A percentile compares a stretch with the other conserved stretches of the same genome.
Conservation (phyloP, 345 rosid species). For the Theobroma cacao region DNA sequence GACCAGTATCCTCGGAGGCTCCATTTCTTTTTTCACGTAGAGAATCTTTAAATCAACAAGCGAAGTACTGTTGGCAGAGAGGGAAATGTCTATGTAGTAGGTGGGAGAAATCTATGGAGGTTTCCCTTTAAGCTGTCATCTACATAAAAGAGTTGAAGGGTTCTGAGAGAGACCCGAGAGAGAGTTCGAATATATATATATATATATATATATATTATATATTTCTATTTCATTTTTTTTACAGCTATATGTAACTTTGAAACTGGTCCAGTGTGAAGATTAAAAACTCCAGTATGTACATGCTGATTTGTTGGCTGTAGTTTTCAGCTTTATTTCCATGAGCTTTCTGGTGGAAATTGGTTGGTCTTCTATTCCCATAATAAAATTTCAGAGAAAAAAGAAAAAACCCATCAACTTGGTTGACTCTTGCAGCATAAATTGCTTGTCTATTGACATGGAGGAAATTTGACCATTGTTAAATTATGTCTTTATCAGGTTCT, state of each 20-base stretch:
- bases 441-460: not conserved
- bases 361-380: not conserved
- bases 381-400: not conserved
- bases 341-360: not conserved
- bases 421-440: not conserved
- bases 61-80: not conserved
- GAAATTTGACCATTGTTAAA: not conserved
- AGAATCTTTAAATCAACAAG: not conserved
- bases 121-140: conserved; percentile 2
- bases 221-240: not conserved
- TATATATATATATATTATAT: no score
- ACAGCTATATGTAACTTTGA: not conserved
- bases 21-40: not conserved
- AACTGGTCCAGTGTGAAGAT: not conserved
- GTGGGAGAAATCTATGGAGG: conserved; percentile 15
- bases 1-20: not conserved
- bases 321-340: not conserved
- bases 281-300: not conserved
- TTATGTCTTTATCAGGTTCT: not conserved
- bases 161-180: not conserved
- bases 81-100: conserved; percentile 7
- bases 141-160: not conserved
- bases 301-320: not conserved
- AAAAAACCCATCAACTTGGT: not conserved
- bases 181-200: no score